Conservation (phyloP, 2,329 filamentous ascomycete species). For the Ceratocystiopsis brevicomis region DNA sequence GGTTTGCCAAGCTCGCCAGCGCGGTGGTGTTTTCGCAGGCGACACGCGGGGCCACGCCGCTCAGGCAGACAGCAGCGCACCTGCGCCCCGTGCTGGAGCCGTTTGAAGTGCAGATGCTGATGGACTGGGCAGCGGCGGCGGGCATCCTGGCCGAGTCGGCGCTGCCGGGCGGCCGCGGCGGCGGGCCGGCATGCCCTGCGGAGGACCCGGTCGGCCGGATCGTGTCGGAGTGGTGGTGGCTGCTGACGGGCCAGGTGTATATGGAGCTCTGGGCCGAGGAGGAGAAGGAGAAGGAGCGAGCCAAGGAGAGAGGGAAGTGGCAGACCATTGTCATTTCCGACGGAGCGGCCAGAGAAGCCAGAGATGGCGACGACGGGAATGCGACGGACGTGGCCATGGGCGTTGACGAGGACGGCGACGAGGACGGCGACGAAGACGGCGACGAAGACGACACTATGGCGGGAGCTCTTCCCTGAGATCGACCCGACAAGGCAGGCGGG, state of each 20-base stretch:
- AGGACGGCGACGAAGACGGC: too few relatives aligned
- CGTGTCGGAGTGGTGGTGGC: conserved; percentile 50
- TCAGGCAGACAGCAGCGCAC: conserved; percentile 31
- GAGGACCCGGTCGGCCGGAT: conserved; percentile 11
- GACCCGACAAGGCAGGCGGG: too few relatives aligned
- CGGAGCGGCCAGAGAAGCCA: too few relatives aligned
- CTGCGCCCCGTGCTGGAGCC: conserved; percentile 39
- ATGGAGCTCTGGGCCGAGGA: not conserved
- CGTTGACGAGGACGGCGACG: too few relatives aligned
- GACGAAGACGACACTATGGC: too few relatives aligned
- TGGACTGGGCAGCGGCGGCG: conserved; percentile 37
- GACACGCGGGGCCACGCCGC: conserved; percentile 38
- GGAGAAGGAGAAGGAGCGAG: not conserved
- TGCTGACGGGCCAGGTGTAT: conserved; percentile 27
- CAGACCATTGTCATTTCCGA: too few relatives aligned
- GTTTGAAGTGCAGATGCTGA: conserved; percentile 40
- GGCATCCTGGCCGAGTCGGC: conserved; percentile 28
- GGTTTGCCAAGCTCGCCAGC: conserved; percentile 46
- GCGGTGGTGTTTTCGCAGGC: conserved; percentile 44
- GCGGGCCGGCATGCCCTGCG: too few relatives aligned
- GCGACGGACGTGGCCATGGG: too few relatives aligned
- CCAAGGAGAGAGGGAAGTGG: not conserved
- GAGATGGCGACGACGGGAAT: too few relatives aligned
- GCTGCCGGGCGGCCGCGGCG: conserved; percentile 13
- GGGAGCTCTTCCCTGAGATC: too few relatives aligned